A percentile compares a stretch with the other conserved stretches of the same genome.
Conservation (phyloP, 768 basidiomycete genomes). For the Pisolithus albus region DNA sequence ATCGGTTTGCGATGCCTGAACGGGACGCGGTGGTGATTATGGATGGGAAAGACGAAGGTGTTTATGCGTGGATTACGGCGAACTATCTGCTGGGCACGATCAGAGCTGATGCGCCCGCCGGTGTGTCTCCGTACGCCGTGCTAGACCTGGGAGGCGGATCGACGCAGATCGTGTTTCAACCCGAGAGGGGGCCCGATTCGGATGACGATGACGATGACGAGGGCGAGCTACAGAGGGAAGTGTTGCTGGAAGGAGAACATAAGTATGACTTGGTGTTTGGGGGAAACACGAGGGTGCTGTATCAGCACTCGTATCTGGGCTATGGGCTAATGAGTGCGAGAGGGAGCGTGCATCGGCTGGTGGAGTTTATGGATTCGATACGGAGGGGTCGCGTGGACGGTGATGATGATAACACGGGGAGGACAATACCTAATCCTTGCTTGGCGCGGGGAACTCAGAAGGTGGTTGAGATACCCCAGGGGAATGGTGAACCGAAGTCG, state of each 20-base stretch:
- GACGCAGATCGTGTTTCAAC: constrained; percentile 97
- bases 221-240: constrained; percentile 26
- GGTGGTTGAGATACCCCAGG: constrained; percentile 55
- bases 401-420: constrained; percentile 2
- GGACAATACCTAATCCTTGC: constrained; percentile 61
- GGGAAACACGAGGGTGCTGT: constrained; percentile 64
- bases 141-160: constrained; percentile 96
- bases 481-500: constrained; percentile 39
- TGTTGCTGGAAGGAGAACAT: constrained; percentile 78
- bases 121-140: constrained; percentile 69
- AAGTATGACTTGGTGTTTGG: constrained; percentile 80
- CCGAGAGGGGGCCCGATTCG: constrained; percentile 40
- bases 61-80: constrained; percentile 98
- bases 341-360: constrained; percentile 76
- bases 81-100: constrained; percentile 85
- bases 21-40: constrained; percentile 75
- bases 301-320: constrained; percentile 97
- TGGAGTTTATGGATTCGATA: constrained; percentile 73
- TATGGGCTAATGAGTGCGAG: constrained; percentile 92
- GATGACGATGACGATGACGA: constrained; percentile 8
- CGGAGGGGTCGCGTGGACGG: constrained; percentile 13
- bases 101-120: constrained; percentile 40
- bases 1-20: constrained; percentile 61
- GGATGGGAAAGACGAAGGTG: constrained; percentile 95
- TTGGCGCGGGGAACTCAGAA: constrained; percentile 60